Percentiles rank a stretch among this genome's conserved stretches.
Evolutionary conservation across 805 yeast species (phyloP).

Genomic region (Yamadazyma takamatsuzukensis): DNA sequence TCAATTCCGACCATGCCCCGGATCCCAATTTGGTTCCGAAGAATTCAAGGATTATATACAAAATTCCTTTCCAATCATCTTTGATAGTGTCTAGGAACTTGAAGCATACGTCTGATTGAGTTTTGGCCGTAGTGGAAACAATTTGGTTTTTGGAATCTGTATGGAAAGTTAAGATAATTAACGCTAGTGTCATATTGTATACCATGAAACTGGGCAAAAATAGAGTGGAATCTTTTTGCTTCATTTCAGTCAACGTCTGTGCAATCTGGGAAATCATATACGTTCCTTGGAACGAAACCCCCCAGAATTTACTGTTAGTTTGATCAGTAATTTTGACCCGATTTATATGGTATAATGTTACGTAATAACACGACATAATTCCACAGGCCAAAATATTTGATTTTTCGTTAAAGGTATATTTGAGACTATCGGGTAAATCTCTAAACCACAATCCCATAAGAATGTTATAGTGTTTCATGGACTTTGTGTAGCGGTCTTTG

Average conservation of each 20-base stretch:
- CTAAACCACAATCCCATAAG: conserved; percentile 6
- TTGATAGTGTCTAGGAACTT: conserved; percentile 4
- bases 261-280: conserved; percentile 3
- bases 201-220: conserved; percentile 7
- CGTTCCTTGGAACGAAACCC: conserved; percentile 9
- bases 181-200: conserved; percentile 7
- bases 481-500: not conserved
- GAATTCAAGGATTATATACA: conserved; percentile 6
- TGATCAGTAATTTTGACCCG: conserved; percentile 6
- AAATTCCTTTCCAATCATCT: conserved; percentile 11
- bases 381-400: conserved; percentile 4
- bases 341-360: conserved; percentile 9
- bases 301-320: conserved; percentile 8
- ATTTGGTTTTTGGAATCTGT: conserved; percentile 7
- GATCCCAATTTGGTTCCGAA: conserved; percentile 3
- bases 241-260: not conserved
- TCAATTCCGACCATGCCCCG: not conserved
- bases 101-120: conserved; percentile 8
- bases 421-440: conserved; percentile 4
- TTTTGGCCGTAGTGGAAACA: conserved; percentile 9
- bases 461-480: conserved; percentile 7
- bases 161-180: conserved; percentile 10
- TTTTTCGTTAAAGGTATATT: conserved; percentile 3
- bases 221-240: not conserved
- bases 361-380: conserved; percentile 6